A percentile compares a stretch with the other conserved stretches of the same genome.
phyloP scores from a whole-genome alignment of 1,139 yeast genomes.

The Candida gigantensis region DNA sequence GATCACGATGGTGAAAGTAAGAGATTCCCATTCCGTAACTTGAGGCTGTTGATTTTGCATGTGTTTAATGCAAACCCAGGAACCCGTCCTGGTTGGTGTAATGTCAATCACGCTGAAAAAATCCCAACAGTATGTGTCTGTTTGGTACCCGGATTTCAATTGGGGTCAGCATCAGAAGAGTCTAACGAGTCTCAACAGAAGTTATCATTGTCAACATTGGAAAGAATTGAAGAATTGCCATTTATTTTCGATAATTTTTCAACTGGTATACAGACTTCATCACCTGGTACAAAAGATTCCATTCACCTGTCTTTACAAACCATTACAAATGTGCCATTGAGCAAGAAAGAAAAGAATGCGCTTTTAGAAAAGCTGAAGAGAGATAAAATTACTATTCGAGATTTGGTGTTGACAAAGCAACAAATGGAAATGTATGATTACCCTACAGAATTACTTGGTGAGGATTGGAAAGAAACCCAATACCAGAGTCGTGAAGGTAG shows the following conservation, averaged over 20 bases:
- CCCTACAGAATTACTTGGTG: conserved; percentile 45
- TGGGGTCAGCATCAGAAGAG: conserved; percentile 15
- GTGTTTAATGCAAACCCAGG: conserved; percentile 38
- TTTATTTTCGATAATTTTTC: conserved; percentile 43
- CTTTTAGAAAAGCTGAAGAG: conserved; percentile 32
- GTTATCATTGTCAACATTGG: conserved; percentile 11
- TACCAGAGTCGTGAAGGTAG: conserved; percentile 50
- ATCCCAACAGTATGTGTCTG: conserved; percentile 56
- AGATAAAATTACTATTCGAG: conserved; percentile 50
- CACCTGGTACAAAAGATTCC: conserved; percentile 66
- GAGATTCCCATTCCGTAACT: conserved; percentile 37
- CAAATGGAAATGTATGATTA: conserved; percentile 52
- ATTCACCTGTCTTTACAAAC: conserved; percentile 57
- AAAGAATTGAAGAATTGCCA: conserved; percentile 24
- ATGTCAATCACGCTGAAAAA: conserved; percentile 23
- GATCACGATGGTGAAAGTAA: conserved; percentile 11
- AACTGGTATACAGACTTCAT: conserved; percentile 41
- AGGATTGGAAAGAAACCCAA: conserved; percentile 59
- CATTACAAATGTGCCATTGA: conserved; percentile 55
- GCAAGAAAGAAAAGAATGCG: conserved; percentile 52
- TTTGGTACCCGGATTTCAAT: conserved; percentile 66
- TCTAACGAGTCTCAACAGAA: conserved; percentile 2
- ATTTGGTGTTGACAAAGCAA: conserved; percentile 49
- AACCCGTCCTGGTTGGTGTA: conserved; percentile 33
- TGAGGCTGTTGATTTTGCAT: conserved; percentile 56